phyloP scores from a whole-genome alignment of 169 alveolate species.

The Plasmodium relictum region DNA sequence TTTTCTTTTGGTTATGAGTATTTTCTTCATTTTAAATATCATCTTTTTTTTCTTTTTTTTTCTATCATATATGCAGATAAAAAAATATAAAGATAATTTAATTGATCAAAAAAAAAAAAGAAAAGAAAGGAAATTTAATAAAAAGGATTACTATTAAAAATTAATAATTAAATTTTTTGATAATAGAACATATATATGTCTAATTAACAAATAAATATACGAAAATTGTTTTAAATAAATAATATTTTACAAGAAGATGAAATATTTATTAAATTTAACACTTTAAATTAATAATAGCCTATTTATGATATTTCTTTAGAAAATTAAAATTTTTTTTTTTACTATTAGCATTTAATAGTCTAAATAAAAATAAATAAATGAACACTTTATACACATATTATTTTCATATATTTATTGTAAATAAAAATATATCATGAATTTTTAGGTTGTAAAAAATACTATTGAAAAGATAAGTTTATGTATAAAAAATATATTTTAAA shows the following conservation, averaged over 20 bases:
- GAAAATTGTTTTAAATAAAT: not conserved
- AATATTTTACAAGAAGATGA: not conserved
- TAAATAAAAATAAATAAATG: no score
- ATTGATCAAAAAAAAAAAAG: slow-evolving; percentile 42
- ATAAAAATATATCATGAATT: not conserved
- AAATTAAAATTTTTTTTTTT: no score
- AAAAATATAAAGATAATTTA: slow-evolving; percentile 43
- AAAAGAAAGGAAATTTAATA: slow-evolving; percentile 56
- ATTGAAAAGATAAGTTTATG: not conserved
- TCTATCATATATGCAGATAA: slow-evolving; percentile 19
- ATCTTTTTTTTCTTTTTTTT: not conserved
- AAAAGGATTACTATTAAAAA: slow-evolving; percentile 41
- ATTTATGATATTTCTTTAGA: no score
- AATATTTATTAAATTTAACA: no score
- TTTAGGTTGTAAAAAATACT: not conserved
- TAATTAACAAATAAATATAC: no score
- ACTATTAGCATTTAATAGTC: no score
- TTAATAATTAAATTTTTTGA: no score
- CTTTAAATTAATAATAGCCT: no score
- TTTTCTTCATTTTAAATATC: not conserved
- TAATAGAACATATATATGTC: no score
- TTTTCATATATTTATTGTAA: not conserved
- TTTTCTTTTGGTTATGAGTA: not conserved
- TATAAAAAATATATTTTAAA: not conserved
- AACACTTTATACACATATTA: not conserved